Conservation (phyloP, 2,329 filamentous ascomycete species). For the Verticillium nonalfalfae region DNA sequence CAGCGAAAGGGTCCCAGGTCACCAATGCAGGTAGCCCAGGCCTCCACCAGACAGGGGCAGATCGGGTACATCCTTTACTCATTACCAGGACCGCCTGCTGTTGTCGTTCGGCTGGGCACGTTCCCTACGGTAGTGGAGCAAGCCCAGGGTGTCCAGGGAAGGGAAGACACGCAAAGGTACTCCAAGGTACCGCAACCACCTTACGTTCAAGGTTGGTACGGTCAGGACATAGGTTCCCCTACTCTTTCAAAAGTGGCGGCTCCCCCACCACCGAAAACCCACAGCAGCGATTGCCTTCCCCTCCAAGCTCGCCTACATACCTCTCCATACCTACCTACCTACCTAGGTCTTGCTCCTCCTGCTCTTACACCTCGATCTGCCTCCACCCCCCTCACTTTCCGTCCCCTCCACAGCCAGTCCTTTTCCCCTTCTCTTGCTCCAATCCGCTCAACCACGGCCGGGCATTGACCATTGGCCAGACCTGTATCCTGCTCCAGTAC, state of each 20-base stretch:
- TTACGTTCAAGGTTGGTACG: too few relatives aligned
- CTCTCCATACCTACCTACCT: too few relatives aligned
- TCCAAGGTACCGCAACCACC: background rate
- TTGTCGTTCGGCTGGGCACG: background rate
- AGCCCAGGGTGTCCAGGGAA: background rate
- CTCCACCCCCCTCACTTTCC: background rate
- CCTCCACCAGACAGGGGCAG: background rate
- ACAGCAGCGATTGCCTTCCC: background rate
- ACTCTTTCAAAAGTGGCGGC: conserved; percentile 4
- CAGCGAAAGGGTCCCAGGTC: background rate
- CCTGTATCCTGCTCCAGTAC: background rate
- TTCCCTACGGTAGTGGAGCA: background rate
- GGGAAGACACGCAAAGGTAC: background rate
- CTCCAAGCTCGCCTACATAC: background rate
- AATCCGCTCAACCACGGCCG: background rate
- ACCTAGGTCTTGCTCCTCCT: background rate
- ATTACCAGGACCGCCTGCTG: background rate
- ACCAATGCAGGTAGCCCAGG: background rate
- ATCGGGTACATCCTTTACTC: background rate
- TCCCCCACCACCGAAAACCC: background rate
- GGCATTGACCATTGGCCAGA: background rate
- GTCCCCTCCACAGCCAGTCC: conserved; percentile 1
- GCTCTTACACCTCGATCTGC: background rate
- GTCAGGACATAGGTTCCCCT: too few relatives aligned
- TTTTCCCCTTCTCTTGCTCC: background rate